Conservation (phyloP, 306 rosid species). For the Myrica gale region DNA sequence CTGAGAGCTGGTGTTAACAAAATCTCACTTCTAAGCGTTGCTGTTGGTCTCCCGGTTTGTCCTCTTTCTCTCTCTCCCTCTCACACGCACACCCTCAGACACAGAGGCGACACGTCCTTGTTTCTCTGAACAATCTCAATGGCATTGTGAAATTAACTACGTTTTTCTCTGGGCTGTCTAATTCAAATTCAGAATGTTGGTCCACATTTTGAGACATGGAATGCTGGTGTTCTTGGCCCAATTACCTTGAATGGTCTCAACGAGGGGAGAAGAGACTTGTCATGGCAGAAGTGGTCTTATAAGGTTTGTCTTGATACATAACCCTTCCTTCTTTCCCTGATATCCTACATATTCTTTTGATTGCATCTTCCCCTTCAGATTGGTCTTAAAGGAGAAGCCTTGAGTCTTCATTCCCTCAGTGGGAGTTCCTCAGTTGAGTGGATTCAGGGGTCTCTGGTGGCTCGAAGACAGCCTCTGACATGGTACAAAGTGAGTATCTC, state of each 20-base stretch:
- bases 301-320: slow-evolving; percentile 52
- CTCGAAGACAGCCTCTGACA: slow-evolving; percentile 74
- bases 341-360: slow-evolving; percentile 33
- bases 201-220: slow-evolving; percentile 97
- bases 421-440: slow-evolving; percentile 97
- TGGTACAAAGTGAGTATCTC: slow-evolving; percentile 89
- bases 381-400: slow-evolving; percentile 89
- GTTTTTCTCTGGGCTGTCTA: slow-evolving; percentile 24
- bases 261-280: slow-evolving; percentile 89
- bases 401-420: slow-evolving; percentile 85
- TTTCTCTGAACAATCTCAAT: background rate
- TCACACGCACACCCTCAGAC: background rate
- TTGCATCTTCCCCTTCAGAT: slow-evolving; percentile 49
- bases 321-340: slow-evolving; percentile 11
- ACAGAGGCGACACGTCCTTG: background rate
- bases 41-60: slow-evolving; percentile 96
- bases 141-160: slow-evolving; percentile 16
- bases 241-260: slow-evolving; percentile 74
- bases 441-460: slow-evolving; percentile 68
- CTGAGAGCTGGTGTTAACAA: slow-evolving; percentile 82
- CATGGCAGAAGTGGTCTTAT: slow-evolving; percentile 99
- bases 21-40: slow-evolving; percentile 84
- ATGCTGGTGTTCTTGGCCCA: slow-evolving; percentile 94
- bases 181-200: slow-evolving; percentile 72
- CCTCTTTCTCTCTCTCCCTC: slow-evolving; percentile 34